Percentiles rank a stretch among this genome's conserved stretches.
phyloP scores from a whole-genome alignment of 2,329 filamentous ascomycete species.

The Zasmidium cellare region DNA sequence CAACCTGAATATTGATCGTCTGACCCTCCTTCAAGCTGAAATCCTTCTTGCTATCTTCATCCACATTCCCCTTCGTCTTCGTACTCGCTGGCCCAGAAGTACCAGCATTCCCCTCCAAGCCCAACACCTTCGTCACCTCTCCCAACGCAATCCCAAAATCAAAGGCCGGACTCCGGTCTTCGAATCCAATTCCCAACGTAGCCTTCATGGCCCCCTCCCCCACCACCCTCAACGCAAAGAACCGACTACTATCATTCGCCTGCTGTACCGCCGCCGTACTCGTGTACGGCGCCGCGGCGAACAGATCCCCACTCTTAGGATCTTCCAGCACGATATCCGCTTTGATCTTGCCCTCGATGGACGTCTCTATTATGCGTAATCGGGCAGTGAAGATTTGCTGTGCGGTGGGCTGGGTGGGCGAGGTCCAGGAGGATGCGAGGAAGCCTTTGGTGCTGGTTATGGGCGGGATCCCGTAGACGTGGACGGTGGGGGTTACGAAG shows the following conservation, averaged over 20 bases:
- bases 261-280: slow-evolving; percentile 67
- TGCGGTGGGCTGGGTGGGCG: slow-evolving; percentile 59
- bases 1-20: slow-evolving; percentile 80
- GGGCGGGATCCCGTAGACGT: slow-evolving; percentile 86
- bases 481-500: slow-evolving; percentile 71
- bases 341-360: slow-evolving; percentile 25
- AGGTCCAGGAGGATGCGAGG: slow-evolving; percentile 74
- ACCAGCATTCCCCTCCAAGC: slow-evolving; percentile 59
- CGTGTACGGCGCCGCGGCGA: slow-evolving; percentile 81
- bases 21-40: slow-evolving; percentile 87
- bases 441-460: slow-evolving; percentile 77
- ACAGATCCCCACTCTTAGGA: slow-evolving; percentile 68
- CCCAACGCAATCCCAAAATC: slow-evolving; percentile 81
- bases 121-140: slow-evolving; percentile 71
- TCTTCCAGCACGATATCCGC: slow-evolving; percentile 78
- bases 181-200: slow-evolving; percentile 80
- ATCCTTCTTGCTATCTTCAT: slow-evolving; percentile 63
- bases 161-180: slow-evolving; percentile 82
- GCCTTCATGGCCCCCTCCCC: slow-evolving; percentile 75
- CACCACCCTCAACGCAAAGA: slow-evolving; percentile 80
- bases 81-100: slow-evolving; percentile 56
- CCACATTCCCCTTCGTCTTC: slow-evolving; percentile 41
- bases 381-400: slow-evolving; percentile 85
- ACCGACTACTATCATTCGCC: slow-evolving; percentile 75
- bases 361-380: slow-evolving; percentile 55